Percentiles rank a stretch among this genome's conserved stretches.
Conservation (phyloP, 1,139 yeast species). For the Zhuliangozyma blackwelliae region DNA sequence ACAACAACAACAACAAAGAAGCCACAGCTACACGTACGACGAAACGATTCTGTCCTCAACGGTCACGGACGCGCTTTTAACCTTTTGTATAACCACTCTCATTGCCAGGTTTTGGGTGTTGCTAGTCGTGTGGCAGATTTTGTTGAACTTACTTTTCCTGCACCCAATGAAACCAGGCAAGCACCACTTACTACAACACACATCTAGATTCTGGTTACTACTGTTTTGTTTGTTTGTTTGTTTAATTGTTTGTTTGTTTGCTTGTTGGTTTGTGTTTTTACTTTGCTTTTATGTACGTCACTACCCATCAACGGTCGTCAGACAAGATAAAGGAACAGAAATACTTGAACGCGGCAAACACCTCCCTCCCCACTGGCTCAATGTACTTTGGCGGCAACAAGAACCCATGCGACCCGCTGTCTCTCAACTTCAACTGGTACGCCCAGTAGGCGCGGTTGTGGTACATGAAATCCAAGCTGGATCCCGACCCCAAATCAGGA, state of each 20-base stretch:
- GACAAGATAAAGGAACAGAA: constrained; percentile 61
- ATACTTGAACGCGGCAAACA: constrained; percentile 63
- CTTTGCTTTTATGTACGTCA: no score
- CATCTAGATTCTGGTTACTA: no score
- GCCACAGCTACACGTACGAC: constrained; percentile 40
- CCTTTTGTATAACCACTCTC: constrained; percentile 89
- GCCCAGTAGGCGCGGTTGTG: constrained; percentile 82
- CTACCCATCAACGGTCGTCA: constrained; percentile 19
- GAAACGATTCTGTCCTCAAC: constrained; percentile 72
- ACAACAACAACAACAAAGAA: no score
- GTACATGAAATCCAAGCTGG: constrained; percentile 81
- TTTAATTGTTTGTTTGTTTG: no score
- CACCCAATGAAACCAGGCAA: no score
- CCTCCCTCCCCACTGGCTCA: constrained; percentile 72
- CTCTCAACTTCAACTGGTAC: constrained; percentile 75
- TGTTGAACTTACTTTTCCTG: no score
- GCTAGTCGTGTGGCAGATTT: no score
- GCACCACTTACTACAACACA: no score
- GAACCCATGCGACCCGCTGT: constrained; percentile 81
- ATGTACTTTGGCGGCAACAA: constrained; percentile 69
- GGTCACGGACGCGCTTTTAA: constrained; percentile 79
- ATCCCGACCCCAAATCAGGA: constrained; percentile 77
- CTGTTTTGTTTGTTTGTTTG: no score
- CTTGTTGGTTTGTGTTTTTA: no score
- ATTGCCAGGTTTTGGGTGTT: constrained; percentile 25